Evolutionary conservation across 2,329 filamentous ascomycete genomes (phyloP).

Genomic region (Thyridium curvatum): DNA sequence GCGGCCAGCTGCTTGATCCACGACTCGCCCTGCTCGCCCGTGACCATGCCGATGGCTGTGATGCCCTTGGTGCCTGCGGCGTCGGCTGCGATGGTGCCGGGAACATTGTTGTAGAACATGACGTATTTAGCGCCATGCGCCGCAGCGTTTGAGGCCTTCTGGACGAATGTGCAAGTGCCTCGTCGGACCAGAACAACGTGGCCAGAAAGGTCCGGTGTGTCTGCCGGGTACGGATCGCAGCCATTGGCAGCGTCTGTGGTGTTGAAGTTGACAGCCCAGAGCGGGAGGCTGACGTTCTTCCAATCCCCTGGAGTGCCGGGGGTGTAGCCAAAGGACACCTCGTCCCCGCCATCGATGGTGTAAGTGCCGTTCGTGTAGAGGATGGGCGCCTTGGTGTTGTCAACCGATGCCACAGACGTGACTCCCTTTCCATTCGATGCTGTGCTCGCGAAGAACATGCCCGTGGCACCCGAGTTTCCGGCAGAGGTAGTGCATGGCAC

Average conservation of each 20-base stretch:
- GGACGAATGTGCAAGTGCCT: constrained; percentile 48
- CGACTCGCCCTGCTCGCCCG: constrained; percentile 28
- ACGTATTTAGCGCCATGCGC: constrained; percentile 53
- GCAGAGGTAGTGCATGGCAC: constrained; percentile 47
- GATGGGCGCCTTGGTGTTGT: constrained; percentile 36
- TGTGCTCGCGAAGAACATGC: constrained; percentile 42
- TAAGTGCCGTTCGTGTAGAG: constrained; percentile 36
- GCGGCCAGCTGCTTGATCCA: constrained; percentile 37
- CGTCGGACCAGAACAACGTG: constrained; percentile 55
- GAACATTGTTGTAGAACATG: constrained; percentile 53
- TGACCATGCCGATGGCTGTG: constrained; percentile 33
- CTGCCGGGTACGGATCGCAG: constrained; percentile 44
- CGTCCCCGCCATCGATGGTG: constrained; percentile 25
- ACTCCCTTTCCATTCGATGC: constrained; percentile 41
- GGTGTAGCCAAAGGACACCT: constrained; percentile 33
- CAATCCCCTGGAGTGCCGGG: constrained; percentile 34
- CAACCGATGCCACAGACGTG: constrained; percentile 42
- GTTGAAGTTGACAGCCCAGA: constrained; percentile 45
- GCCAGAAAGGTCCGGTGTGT: constrained; percentile 49
- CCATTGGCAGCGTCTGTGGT: constrained; percentile 39
- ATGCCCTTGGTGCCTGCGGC: constrained; percentile 23
- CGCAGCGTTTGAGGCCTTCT: constrained; percentile 47
- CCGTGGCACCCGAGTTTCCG: constrained; percentile 39
- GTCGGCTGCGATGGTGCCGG: constrained; percentile 25
- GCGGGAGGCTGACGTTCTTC: constrained; percentile 36